Conservation (phyloP, 2,329 filamentous ascomycete species). For the Beauveria sp. region DNA sequence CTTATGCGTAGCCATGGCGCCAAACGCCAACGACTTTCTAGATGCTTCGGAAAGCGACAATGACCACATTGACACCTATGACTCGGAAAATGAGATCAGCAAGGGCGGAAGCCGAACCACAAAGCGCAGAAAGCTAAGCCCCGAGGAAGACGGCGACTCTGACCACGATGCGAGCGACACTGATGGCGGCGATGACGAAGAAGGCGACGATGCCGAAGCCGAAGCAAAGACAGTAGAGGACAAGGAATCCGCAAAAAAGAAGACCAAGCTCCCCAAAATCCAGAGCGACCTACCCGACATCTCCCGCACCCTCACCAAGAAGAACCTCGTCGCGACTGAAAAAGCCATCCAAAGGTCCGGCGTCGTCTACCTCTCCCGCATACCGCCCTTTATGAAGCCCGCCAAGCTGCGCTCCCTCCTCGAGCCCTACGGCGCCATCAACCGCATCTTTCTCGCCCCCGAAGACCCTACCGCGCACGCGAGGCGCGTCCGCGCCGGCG, state of each 20-base stretch:
- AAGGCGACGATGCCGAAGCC: constrained; percentile 17
- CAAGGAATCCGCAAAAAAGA: constrained; percentile 20
- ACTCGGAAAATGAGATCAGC: constrained; percentile 62
- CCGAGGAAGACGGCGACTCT: constrained; percentile 27
- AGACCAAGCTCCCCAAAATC: constrained; percentile 21
- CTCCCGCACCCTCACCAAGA: constrained; percentile 51
- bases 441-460: constrained; percentile 71
- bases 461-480: constrained; percentile 62
- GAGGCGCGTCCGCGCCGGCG: constrained; percentile 61
- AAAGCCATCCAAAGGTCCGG: constrained; percentile 65
- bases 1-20: constrained; percentile 42
- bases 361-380: constrained; percentile 74
- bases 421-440: constrained; percentile 65
- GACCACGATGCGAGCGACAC: constrained; percentile 19
- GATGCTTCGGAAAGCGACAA: constrained; percentile 52
- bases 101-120: constrained; percentile 54
- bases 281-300: constrained; percentile 36
- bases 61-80: constrained; percentile 50
- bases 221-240: neutral
- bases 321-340: constrained; percentile 59
- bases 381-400: constrained; percentile 86
- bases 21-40: constrained; percentile 66
- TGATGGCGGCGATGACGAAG: constrained; percentile 17
- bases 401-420: constrained; percentile 68
- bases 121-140: constrained; percentile 56